Base-by-base conservation (phyloP, 2,329 filamentous ascomycete species). In the Aspergillus sp. region DNA sequence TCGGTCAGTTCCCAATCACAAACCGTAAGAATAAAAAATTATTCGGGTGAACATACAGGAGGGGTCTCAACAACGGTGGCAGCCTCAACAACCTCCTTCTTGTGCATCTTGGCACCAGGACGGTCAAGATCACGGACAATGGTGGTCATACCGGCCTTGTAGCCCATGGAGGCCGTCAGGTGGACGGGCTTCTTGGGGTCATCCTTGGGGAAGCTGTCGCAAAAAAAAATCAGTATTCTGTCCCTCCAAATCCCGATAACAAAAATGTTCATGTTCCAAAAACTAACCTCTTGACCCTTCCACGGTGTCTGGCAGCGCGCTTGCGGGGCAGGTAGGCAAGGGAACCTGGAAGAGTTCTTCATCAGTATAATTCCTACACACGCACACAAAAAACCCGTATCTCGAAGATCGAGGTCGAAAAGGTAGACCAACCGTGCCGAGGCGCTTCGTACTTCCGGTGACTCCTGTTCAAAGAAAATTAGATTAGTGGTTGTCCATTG, bases 71-170 rank as follows among this genome's bases (percentile, higher is more conserved):
- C 87, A 79, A 95, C 85, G 73, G 88, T 88, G 74, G 90, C 88
- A 74, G 91, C 90, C 85, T 96, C 90, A 73, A 93, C 89, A 78
- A 96, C 83, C 83, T 98, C 88, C 88, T 98, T 92, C 91, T 98
- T 98, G 91, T 99, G 92, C 82, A 95, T 87, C 89, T 99, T 99
- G 75, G 95, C 95, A 82, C 95, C 95, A 70, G 95, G 95, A 82
- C 95, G 90, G 88, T 99, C 95, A 81, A 98, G 87, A 82, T 97
- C 93, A 83, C 95, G 93, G 80, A 99, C 95, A 82, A 98, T 95
- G 75, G 95, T 99, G 81, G 92, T 97, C 95, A 99, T 99, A 81
- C 95, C 95, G 79, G 95, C 95, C 91, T 99, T 99, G 89, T 99
- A 99, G 80, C 95, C 95, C 89, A 98, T 93, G 76, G 91, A 83